Evolutionary conservation across 495 filamentous ascomycete genomes (phyloP).

Genomic region (Saxispiralis lemnorum): DNA sequence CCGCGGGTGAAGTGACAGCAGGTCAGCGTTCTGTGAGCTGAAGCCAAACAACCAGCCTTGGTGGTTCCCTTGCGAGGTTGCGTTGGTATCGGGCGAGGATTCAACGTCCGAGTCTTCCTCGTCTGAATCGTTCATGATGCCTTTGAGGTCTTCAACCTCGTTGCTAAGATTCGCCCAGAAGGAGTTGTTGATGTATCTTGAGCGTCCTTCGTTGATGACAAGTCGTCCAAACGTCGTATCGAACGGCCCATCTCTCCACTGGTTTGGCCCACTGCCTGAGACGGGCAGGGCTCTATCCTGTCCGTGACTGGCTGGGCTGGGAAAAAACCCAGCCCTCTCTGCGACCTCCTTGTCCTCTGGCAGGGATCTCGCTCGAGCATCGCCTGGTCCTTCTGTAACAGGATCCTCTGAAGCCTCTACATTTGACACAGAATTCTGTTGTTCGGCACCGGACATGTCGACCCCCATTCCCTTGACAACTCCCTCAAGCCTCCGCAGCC

Average conservation of each 20-base stretch:
- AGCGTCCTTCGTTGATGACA: conserved; percentile 62
- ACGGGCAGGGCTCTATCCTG: conserved; percentile 1
- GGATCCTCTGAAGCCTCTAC: too few species aligned
- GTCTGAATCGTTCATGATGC: conserved; percentile 48
- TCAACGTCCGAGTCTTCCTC: conserved; percentile 48
- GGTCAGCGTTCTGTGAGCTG: conserved; percentile 22
- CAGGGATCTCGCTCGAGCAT: conserved; percentile 3
- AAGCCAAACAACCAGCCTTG: conserved; percentile 43
- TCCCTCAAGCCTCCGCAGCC: conserved; percentile 61
- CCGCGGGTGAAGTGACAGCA: conserved; percentile 23
- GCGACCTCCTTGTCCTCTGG: not conserved
- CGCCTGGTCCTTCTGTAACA: conserved; percentile 9
- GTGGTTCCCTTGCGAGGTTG: conserved; percentile 29
- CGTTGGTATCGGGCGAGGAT: conserved; percentile 35
- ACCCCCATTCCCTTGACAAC: conserved; percentile 53
- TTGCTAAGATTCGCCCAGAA: conserved; percentile 82
- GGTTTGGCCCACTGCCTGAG: conserved; percentile 20
- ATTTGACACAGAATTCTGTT: too few species aligned
- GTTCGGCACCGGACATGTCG: conserved; percentile 21
- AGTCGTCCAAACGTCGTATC: conserved; percentile 47
- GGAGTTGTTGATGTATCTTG: conserved; percentile 71
- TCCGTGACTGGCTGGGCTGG: too few species aligned
- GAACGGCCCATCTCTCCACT: conserved; percentile 21
- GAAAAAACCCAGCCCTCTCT: not conserved
- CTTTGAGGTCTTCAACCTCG: conserved; percentile 59